Conservation (phyloP, 2,329 filamentous ascomycete species). For the Oidium heveae region DNA sequence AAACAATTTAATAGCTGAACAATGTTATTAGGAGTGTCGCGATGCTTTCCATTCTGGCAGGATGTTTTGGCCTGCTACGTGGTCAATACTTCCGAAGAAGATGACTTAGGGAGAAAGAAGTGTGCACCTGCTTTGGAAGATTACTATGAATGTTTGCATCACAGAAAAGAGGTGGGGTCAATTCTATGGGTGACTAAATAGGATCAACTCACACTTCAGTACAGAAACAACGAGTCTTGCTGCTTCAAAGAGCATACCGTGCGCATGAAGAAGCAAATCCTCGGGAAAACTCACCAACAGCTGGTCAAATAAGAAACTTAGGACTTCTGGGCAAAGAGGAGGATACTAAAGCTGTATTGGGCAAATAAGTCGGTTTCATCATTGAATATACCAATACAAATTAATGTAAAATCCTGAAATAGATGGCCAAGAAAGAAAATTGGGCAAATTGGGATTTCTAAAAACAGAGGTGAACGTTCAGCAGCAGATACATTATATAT, state of each 20-base stretch:
- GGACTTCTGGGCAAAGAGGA: slow-evolving; percentile 68
- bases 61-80: slow-evolving; percentile 97
- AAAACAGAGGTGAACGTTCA: too few relatives aligned
- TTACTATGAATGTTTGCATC: slow-evolving; percentile 96
- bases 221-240: slow-evolving; percentile 46
- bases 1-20: slow-evolving; percentile 8
- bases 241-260: slow-evolving; percentile 64
- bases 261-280: slow-evolving; percentile 51
- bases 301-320: slow-evolving; percentile 67
- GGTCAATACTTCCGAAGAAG: slow-evolving; percentile 62
- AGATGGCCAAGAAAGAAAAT: too few relatives aligned
- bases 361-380: slow-evolving; percentile 8
- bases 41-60: slow-evolving; percentile 99
- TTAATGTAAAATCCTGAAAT: too few relatives aligned
- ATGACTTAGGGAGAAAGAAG: slow-evolving; percentile 62
- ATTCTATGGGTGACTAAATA: neutral
- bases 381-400: too few relatives aligned
- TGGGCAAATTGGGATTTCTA: too few relatives aligned
- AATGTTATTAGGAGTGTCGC: slow-evolving; percentile 17
- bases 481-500: too few relatives aligned
- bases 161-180: slow-evolving; percentile 82
- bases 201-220: slow-evolving; percentile 2
- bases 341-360: slow-evolving; percentile 36
- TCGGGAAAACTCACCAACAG: slow-evolving; percentile 57
- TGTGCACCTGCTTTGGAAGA: slow-evolving; percentile 72